Evolutionary conservation across 306 rosid species (phyloP).

Genomic region (Benincasa hispida): DNA sequence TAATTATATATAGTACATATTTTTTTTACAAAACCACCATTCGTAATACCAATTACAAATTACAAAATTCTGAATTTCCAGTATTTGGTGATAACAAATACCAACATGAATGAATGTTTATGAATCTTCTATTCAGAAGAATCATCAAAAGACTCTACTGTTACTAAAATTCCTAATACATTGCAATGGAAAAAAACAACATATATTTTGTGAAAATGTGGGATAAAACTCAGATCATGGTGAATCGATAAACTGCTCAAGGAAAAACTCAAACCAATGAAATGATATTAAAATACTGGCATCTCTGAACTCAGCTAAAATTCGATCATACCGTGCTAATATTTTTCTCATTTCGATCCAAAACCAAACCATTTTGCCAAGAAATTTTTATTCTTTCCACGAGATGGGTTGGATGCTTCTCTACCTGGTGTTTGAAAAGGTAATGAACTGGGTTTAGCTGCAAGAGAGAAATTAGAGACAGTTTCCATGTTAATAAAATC

Average conservation of each 20-base stretch:
- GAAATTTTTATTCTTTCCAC: conserved; percentile 58
- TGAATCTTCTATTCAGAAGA: not conserved
- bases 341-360: conserved; percentile 47
- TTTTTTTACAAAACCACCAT: not conserved
- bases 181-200: not conserved
- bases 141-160: not conserved
- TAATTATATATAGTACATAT: not conserved
- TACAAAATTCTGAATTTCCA: not conserved
- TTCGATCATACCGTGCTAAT: not conserved
- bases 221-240: not conserved
- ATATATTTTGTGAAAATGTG: not conserved
- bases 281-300: not conserved
- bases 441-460: conserved; percentile 37
- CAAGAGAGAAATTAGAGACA: conserved; percentile 14
- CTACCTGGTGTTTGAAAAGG: conserved; percentile 24
- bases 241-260: not conserved
- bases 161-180: not conserved
- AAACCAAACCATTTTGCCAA: conserved; percentile 80
- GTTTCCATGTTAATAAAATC: not conserved
- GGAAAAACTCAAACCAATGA: not conserved
- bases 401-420: conserved; percentile 26
- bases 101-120: not conserved
- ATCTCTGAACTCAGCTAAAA: conserved; percentile 31
- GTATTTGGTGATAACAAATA: not conserved
- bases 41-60: not conserved